These are phyloP conservation scores for Fusarium sp. DNA, from an alignment of 2,329 filamentous ascomycete genomes.

Conservation along the genomic window DNA sequence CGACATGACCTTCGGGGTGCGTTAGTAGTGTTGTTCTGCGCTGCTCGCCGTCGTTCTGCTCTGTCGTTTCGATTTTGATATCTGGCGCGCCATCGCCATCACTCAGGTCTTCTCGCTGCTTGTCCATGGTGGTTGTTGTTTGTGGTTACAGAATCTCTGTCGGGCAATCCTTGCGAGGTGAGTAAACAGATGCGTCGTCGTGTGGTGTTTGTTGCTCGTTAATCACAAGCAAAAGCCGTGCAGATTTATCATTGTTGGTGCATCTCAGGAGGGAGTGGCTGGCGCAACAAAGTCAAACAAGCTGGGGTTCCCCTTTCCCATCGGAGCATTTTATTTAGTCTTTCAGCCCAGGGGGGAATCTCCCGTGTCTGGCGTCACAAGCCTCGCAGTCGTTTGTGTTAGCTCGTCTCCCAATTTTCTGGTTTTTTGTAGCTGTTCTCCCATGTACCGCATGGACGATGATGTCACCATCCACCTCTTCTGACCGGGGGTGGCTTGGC, in stretches of 20 bases:
- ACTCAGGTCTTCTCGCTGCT: constrained; percentile 19
- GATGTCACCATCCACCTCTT: constrained; percentile 40
- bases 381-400: background rate
- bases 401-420: background rate
- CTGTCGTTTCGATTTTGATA: constrained; percentile 27
- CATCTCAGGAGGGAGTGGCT: background rate
- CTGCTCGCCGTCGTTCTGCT: constrained; percentile 20
- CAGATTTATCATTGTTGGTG: background rate
- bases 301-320: background rate
- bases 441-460: constrained; percentile 32
- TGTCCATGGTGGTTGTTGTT: constrained; percentile 14
- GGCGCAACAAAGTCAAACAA: background rate
- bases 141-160: background rate
- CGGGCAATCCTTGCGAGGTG: background rate
- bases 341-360: constrained; percentile 13
- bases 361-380: constrained; percentile 24
- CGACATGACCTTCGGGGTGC: constrained; percentile 28
- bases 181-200: constrained; percentile 4
- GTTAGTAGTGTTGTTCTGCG: constrained; percentile 29
- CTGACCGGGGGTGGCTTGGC: constrained; percentile 27
- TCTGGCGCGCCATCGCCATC: constrained; percentile 6
- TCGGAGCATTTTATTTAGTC: background rate
- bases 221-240: background rate
- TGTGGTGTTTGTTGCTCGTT: constrained; percentile 6
- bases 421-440: constrained; percentile 16